Base-by-base conservation (phyloP, 75 land plant genomes). In the Cupressus sempervirens region DNA sequence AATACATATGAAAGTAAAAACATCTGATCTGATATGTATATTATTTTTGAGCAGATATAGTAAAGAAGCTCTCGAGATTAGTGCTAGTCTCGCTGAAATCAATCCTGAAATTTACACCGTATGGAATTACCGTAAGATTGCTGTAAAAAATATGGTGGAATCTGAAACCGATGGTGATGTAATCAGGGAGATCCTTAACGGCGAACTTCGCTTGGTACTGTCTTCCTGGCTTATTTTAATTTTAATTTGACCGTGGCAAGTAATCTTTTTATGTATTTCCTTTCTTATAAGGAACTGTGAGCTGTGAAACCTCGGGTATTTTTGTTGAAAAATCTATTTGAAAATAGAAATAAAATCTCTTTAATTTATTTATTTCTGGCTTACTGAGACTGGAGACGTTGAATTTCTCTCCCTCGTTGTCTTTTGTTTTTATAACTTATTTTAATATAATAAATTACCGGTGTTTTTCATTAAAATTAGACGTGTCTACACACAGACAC, bases 71-170 rank as follows among this genome's bases (percentile, higher is more conserved):
- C 84, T 98, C 7, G 86, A 89, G 29, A 84, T 91, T 29, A 91
- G 90, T 84, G 88, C 93, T n/a, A 92, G 90, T 89, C 90, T 98
- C 5, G 88, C 94, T 32, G 95, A 94, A 85, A 80, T 90, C 83
- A 98, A 98, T 81, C 99, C 99, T 7, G 99, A 98, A 32, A 80
- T 86, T 30, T 93, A 92, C 85, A 98, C 98, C n/a, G 98, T 88
- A 13, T 98, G 99, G 99, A 98, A 98, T 80, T 98, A 94, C 73
- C 90, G 98, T 70, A 98, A 96, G 82, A 91, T 93, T 20, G 99
- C 98, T 2, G 92, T 96, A 5, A 84, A 88, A 40, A 73, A 87
- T 32, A 7, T 87, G 53, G 41, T 94, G 73, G 86, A 76, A 14
- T 73, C 86, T 8, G 85, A 84, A 41, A 16, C 85, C 4, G 96